Percentiles rank a stretch among this genome's conserved stretches.
phyloP scores from a whole-genome alignment of 2,329 filamentous ascomycete species.

The Thelonectria rubi region DNA sequence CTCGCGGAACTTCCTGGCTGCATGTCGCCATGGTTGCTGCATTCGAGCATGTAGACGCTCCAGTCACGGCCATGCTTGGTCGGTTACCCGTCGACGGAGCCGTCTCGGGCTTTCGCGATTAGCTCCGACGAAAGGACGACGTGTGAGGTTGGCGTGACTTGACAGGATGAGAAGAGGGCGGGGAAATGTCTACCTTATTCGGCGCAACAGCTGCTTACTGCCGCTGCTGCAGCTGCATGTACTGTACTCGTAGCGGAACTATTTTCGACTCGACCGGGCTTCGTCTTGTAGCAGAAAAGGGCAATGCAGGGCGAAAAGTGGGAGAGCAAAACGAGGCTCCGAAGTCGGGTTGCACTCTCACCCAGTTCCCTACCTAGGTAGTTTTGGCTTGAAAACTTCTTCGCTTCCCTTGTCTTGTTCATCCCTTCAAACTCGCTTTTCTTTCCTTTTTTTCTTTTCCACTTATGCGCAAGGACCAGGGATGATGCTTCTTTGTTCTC shows the following conservation, averaged over 20 bases:
- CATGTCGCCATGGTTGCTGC: slow-evolving; percentile 10
- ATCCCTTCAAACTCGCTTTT: too few species aligned
- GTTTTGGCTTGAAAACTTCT: not conserved
- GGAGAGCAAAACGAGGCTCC: slow-evolving; percentile 20
- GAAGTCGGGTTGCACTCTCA: slow-evolving; percentile 31
- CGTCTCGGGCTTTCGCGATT: slow-evolving; percentile 9
- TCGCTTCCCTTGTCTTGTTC: not conserved
- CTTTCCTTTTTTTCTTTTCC: not conserved
- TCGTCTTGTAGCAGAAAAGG: slow-evolving; percentile 8
- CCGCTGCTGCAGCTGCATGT: too few species aligned
- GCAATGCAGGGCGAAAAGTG: slow-evolving; percentile 20
- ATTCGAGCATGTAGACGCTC: slow-evolving; percentile 8
- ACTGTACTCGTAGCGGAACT: not conserved
- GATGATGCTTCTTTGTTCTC: not conserved
- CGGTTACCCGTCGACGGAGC: slow-evolving; percentile 7
- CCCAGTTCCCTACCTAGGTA: too few species aligned
- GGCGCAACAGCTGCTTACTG: too few species aligned
- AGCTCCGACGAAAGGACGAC: slow-evolving; percentile 10
- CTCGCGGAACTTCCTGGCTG: slow-evolving; percentile 24
- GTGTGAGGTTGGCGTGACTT: not conserved
- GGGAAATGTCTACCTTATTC: not conserved
- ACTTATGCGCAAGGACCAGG: not conserved
- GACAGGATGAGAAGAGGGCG: not conserved
- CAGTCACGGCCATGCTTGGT: slow-evolving; percentile 6
- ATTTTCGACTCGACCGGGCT: slow-evolving; percentile 13